Evolutionary conservation across 106 monocot genomes (phyloP).

Genomic region (Vanilla planifolia): DNA sequence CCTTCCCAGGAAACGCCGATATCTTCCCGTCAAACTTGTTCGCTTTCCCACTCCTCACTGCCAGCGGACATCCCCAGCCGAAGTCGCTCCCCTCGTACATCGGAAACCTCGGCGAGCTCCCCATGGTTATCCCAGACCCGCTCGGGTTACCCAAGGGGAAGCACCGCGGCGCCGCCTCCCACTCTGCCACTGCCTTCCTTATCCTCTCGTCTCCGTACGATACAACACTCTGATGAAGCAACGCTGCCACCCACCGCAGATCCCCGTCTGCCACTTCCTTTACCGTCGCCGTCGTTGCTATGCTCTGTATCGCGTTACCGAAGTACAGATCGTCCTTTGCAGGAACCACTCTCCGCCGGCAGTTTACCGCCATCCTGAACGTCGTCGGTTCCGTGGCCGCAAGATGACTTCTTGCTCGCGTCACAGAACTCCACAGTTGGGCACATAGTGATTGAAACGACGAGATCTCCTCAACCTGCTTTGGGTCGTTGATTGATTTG

Average conservation of each 20-base stretch:
- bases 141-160: slow-evolving; percentile 34
- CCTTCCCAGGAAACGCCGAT: slow-evolving; percentile 41
- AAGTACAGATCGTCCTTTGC: slow-evolving; percentile 29
- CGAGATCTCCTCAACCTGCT: slow-evolving; percentile 22
- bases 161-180: slow-evolving; percentile 29
- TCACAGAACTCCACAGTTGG: slow-evolving; percentile 63
- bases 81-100: slow-evolving; percentile 45
- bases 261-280: slow-evolving; percentile 21
- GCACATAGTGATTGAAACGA: slow-evolving; percentile 85
- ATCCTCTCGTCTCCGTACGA: slow-evolving; percentile 20
- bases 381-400: slow-evolving; percentile 6
- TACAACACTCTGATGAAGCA: slow-evolving; percentile 25
- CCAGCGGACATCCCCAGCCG: slow-evolving; percentile 38
- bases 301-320: slow-evolving; percentile 57
- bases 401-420: slow-evolving; percentile 47
- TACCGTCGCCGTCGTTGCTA: slow-evolving; percentile 21
- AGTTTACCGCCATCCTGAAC: slow-evolving; percentile 44
- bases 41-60: slow-evolving; percentile 33
- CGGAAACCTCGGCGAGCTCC: slow-evolving; percentile 52
- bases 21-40: slow-evolving; percentile 63
- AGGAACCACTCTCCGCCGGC: slow-evolving; percentile 30
- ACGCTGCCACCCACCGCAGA: slow-evolving; percentile 21
- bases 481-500: background rate
- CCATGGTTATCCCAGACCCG: slow-evolving; percentile 20
- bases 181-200: slow-evolving; percentile 22